Conservation (phyloP, 1,139 yeast species). For the Blastobotrys malaysiensis region DNA sequence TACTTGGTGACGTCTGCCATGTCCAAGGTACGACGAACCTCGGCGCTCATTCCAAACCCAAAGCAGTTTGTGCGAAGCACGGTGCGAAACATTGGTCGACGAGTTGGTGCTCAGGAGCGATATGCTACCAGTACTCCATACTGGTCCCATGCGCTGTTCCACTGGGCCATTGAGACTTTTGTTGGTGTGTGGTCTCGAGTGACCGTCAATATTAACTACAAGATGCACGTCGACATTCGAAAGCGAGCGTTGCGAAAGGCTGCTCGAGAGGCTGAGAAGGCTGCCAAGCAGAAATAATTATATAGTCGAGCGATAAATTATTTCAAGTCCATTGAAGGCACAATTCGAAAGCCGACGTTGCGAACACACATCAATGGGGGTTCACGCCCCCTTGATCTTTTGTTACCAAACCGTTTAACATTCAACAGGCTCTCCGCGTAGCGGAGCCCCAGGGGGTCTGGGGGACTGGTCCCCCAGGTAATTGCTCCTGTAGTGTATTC, state of each 20-base stretch:
- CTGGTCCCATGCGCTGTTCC: slow-evolving; percentile 93
- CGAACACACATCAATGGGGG: no score
- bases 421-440: no score
- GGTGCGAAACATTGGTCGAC: slow-evolving; percentile 66
- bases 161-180: slow-evolving; percentile 70
- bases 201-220: slow-evolving; percentile 61
- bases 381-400: no score
- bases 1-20: slow-evolving; percentile 91
- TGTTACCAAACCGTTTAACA: no score
- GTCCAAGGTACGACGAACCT: slow-evolving; percentile 84
- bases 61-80: slow-evolving; percentile 67
- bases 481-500: no score
- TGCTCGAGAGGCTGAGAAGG: slow-evolving; percentile 32
- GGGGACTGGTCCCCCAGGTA: no score
- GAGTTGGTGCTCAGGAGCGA: slow-evolving; percentile 90
- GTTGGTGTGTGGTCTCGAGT: slow-evolving; percentile 75
- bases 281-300: slow-evolving; percentile 5
- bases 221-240: slow-evolving; percentile 78
- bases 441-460: no score
- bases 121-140: slow-evolving; percentile 84
- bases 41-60: slow-evolving; percentile 76
- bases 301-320: no score
- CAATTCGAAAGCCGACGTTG: no score
- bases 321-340: no score
- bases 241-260: slow-evolving; percentile 76